phyloP scores from a whole-genome alignment of 2,329 filamentous ascomycete species.

The Xylaria sp. region DNA sequence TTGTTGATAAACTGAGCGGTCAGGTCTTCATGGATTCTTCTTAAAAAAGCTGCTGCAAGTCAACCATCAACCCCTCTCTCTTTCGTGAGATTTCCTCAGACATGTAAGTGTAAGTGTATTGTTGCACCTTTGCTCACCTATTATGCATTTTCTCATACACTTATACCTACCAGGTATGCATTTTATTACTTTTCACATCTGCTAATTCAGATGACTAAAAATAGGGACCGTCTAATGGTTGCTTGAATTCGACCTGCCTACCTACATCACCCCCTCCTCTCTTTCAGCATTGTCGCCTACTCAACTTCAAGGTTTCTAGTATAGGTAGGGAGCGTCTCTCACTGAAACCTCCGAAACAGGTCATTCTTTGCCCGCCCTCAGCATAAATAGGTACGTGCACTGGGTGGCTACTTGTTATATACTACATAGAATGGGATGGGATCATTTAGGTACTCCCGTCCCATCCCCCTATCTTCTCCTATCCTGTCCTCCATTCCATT shows the following conservation, averaged over 20 bases:
- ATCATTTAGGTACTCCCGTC: neutral
- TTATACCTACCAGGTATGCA: neutral
- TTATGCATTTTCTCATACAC: neutral
- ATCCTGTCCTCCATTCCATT: neutral
- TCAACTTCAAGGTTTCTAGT: neutral
- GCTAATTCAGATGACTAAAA: neutral
- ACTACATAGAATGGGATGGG: too few relatives aligned
- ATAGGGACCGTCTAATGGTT: neutral
- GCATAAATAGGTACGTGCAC: slow-evolving; percentile 1
- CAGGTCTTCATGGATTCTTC: neutral
- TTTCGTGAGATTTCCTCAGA: neutral
- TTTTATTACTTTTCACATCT: neutral
- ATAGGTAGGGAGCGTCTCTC: neutral
- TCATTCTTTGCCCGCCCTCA: neutral
- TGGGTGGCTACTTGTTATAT: neutral
- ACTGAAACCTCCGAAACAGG: slow-evolving; percentile 4
- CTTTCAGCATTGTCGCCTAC: slow-evolving; percentile 1
- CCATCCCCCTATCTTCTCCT: neutral
- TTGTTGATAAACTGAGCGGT: neutral
- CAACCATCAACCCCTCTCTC: neutral
- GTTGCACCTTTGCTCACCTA: neutral
- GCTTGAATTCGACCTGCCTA: neutral
- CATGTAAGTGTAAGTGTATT: neutral
- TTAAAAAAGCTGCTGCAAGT: neutral
- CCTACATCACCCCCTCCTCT: neutral